Evolutionary conservation across 495 filamentous ascomycete species (phyloP), one percentile per base, ranked within the genome.

Genomic region (Pyronema omphalodes): DNA sequence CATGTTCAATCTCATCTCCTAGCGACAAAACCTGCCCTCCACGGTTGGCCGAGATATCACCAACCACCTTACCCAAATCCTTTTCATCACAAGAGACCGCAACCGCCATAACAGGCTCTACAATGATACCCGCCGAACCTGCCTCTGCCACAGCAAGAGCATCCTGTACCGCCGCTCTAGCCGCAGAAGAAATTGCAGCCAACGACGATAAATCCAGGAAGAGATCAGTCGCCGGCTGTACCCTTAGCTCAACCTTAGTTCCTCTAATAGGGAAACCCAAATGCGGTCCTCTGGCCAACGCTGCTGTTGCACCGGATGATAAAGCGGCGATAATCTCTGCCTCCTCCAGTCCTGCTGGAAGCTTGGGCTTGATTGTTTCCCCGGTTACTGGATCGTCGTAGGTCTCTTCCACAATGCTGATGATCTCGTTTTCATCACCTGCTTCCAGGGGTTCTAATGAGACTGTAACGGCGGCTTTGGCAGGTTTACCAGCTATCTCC

Each of bases 101-200:
- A 8, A 85, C 87, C 57, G 79, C 76, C 83, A 94, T 93, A 23
- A 96, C 80, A 0, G 89, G 89, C 66, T 99, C 93, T 73, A 96
- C 84, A 44, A 99, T 70, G 9, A 55, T 29, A 1, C 23, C 46
- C 18, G 60, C 52, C 0, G 67, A 59, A 34, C 67, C 62, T 14
- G 64, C 62, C 37, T 76, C 66, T 0, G 75, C 73, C 9, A 77
- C 72, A 50, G 73, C 72, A 15, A 94, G 71, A 0, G 83, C 83
- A 1, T 70, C 68, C 53, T 78, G 70, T 1, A 85, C 82, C 6
- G 86, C 86, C 15, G 78, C 71, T 3, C 84, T 77, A 0, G 88
- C 81, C 0, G 86, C 86, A 39, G 82, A 78, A 17, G 84, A 80
- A 33, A 96, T 71, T 6, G 93, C 85, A 0, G 86, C 78, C 9